Conservation (phyloP, 2,329 filamentous ascomycete genomes). For the Diaporthe sp. region DNA sequence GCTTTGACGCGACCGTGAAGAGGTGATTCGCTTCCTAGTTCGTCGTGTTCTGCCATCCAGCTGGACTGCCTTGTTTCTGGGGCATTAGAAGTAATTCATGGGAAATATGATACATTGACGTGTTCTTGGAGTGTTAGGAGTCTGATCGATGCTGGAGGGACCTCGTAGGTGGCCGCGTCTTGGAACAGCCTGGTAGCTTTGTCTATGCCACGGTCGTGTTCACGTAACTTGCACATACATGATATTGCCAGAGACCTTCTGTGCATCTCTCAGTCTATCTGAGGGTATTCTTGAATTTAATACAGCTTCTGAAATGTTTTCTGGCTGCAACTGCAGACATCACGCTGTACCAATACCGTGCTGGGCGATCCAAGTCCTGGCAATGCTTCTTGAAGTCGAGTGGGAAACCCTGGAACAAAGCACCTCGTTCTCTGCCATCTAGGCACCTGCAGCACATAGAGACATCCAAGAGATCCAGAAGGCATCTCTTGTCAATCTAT, state of each 20-base stretch:
- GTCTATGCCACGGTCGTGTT: neutral
- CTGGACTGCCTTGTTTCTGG: fast-evolving
- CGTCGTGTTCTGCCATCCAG: neutral
- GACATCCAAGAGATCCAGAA: fast-evolving
- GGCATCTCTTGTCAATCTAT: fast-evolving
- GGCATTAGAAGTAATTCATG: no score
- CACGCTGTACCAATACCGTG: neutral
- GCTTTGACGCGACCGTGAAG: neutral
- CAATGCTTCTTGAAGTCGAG: neutral
- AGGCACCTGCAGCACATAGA: no score
- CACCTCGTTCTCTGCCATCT: no score
- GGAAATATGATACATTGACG: neutral
- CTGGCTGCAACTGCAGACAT: neutral
- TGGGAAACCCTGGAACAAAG: neutral
- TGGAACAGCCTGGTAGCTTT: neutral
- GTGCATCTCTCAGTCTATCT: no score
- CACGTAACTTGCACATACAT: fast-evolving
- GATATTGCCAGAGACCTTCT: fast-evolving
- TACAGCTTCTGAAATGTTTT: fast-evolving
- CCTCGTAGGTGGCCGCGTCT: no score
- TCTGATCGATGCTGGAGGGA: no score
- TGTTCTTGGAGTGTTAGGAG: neutral
- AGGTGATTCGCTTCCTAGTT: neutral
- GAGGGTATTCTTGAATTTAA: no score
- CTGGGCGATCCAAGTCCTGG: neutral